Conservation (phyloP, 2,329 filamentous ascomycete species). For the Ceratocystis alfenasii region DNA sequence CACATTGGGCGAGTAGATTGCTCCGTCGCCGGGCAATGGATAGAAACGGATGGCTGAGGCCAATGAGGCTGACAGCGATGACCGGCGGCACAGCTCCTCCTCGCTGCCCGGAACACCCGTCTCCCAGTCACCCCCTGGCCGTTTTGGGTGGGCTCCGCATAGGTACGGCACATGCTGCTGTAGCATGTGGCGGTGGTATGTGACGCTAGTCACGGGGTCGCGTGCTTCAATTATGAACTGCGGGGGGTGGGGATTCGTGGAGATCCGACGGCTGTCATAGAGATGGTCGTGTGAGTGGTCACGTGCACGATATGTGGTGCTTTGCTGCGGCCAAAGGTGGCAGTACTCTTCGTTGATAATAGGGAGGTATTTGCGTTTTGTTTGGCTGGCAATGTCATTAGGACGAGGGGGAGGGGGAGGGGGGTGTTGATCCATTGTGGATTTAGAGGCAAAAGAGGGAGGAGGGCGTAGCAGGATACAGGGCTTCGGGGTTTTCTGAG, state of each 20-base stretch:
- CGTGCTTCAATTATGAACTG: slow-evolving; percentile 41
- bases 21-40: slow-evolving; percentile 57
- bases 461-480: not conserved
- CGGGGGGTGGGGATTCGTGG: slow-evolving; percentile 30
- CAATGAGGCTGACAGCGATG: slow-evolving; percentile 59
- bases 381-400: slow-evolving; percentile 18
- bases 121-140: slow-evolving; percentile 71
- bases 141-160: slow-evolving; percentile 63
- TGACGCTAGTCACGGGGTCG: slow-evolving; percentile 49
- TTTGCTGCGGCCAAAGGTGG: slow-evolving; percentile 44
- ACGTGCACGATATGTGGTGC: slow-evolving; percentile 44
- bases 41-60: slow-evolving; percentile 47
- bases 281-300: slow-evolving; percentile 40
- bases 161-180: slow-evolving; percentile 48
- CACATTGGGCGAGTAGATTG: slow-evolving; percentile 57
- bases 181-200: slow-evolving; percentile 42
- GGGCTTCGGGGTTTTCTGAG: too few relatives aligned
- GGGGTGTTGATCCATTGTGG: slow-evolving; percentile 18
- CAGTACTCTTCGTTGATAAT: slow-evolving; percentile 47
- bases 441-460: not conserved
- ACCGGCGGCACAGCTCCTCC: slow-evolving; percentile 62
- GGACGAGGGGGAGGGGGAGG: slow-evolving; percentile 15
- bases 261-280: slow-evolving; percentile 30
- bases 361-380: slow-evolving; percentile 46
- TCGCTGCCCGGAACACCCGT: slow-evolving; percentile 40